These are phyloP conservation scores for Pythium sp. DNA, from an alignment of 352 stramenopile species.

Conservation along the genomic window DNA sequence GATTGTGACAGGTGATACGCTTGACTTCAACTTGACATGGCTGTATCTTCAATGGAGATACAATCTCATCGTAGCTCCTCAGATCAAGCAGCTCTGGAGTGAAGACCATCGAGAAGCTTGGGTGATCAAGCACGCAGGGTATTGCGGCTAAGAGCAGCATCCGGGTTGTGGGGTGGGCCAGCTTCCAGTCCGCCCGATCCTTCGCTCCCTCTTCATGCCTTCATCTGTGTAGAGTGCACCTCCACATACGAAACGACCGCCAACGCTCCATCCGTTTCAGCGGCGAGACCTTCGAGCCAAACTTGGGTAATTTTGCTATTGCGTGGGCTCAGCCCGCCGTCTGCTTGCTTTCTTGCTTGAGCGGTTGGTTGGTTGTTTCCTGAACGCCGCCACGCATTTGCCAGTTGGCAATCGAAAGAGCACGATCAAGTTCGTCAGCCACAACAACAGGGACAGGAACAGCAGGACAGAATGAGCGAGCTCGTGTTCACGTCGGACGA, in stretches of 20 bases:
- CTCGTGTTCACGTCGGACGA: constrained; percentile 54
- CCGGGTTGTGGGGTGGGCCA: no score
- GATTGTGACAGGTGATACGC: background rate
- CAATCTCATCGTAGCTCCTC: background rate
- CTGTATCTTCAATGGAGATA: background rate
- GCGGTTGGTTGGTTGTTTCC: background rate
- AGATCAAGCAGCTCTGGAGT: no score
- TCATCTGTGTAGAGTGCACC: background rate
- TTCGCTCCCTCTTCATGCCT: background rate
- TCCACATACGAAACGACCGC: background rate
- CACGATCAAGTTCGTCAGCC: background rate
- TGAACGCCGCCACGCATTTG: background rate
- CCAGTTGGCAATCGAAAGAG: background rate
- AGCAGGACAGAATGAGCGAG: constrained; percentile 15
- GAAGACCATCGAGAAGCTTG: no score
- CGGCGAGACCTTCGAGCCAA: background rate
- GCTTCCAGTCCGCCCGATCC: background rate
- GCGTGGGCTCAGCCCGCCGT: background rate
- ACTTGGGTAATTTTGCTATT: background rate
- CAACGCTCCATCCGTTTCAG: constrained; percentile 1
- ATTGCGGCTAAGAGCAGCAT: no score
- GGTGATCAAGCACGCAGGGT: no score
- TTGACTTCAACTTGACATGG: background rate
- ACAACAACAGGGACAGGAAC: background rate
- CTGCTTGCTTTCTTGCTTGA: background rate